phyloP scores from a whole-genome alignment of 164 flowering plant genomes.

The Magnolia sinica region DNA sequence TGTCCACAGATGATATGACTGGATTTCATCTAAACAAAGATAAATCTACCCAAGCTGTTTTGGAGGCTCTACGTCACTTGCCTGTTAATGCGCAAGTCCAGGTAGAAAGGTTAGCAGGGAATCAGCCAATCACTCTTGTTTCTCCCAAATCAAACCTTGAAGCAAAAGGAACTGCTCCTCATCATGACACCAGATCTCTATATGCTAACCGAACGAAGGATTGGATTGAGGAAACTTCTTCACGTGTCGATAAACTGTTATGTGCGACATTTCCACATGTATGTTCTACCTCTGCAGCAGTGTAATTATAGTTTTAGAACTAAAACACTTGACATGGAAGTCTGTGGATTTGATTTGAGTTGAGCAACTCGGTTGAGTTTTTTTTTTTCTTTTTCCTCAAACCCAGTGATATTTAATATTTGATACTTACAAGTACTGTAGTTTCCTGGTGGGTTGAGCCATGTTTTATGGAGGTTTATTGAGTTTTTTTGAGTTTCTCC shows the following conservation, averaged over 20 bases:
- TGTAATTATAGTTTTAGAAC: background rate
- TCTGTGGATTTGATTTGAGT: background rate
- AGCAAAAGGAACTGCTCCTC: conserved; percentile 18
- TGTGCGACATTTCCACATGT: conserved; percentile 78
- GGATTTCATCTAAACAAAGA: conserved; percentile 15
- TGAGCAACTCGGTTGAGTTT: background rate
- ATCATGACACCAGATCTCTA: conserved; percentile 31
- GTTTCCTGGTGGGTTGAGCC: background rate
- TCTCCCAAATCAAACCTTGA: conserved; percentile 12
- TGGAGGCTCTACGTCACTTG: conserved; percentile 69
- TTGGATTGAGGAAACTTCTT: conserved; percentile 73
- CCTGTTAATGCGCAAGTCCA: conserved; percentile 29
- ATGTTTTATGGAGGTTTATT: too few species aligned
- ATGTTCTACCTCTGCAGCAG: conserved; percentile 20
- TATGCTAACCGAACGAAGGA: conserved; percentile 71
- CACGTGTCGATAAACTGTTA: conserved; percentile 64
- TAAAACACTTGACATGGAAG: background rate
- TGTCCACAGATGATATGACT: conserved; percentile 17
- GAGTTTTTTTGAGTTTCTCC: background rate
- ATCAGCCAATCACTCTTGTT: conserved; percentile 15
- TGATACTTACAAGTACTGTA: background rate
- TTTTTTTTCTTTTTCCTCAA: background rate
- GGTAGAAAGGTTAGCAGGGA: conserved; percentile 17
- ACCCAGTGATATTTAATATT: background rate
- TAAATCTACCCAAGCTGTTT: conserved; percentile 37